Conservation (phyloP, 176 grass and related monocot species). For the Aegilops longissima region DNA sequence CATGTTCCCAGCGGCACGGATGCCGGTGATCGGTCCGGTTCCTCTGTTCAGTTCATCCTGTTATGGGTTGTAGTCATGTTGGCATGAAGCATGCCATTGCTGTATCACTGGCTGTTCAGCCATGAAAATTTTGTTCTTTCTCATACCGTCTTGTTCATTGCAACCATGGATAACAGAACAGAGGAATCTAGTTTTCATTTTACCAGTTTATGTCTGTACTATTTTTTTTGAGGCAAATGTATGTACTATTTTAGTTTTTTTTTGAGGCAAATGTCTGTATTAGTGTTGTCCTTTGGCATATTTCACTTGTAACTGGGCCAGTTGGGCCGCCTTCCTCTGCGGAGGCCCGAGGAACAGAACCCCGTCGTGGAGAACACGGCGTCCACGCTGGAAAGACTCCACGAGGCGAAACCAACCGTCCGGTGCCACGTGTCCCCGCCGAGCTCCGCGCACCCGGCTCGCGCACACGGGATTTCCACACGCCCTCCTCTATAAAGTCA, state of each 20-base stretch:
- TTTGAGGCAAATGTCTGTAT: not conserved
- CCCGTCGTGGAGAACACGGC: not conserved
- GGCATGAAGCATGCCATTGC: not conserved
- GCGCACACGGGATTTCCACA: not conserved
- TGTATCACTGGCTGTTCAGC: not conserved
- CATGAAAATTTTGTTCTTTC: not conserved
- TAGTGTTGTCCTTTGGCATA: not conserved
- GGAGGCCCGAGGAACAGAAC: not conserved
- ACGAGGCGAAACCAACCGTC: not conserved
- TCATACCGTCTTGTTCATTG: not conserved
- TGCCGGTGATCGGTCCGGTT: not conserved
- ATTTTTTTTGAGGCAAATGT: not conserved
- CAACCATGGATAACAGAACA: not conserved
- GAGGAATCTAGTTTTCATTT: not conserved
- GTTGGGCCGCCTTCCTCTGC: not conserved
- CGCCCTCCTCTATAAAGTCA: conserved; percentile 17
- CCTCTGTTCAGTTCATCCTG: not conserved
- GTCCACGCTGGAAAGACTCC: conserved; percentile 11
- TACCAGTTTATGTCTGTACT: not conserved
- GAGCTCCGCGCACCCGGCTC: conserved; percentile 1
- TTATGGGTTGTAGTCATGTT: not conserved
- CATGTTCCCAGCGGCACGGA: not conserved
- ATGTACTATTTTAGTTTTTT: not conserved
- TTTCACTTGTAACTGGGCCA: not conserved
- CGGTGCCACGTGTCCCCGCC: not conserved